Percentiles rank a stretch among this genome's conserved stretches.
Conservation (phyloP, 768 basidiomycete species). For the Tricholoma sp. region DNA sequence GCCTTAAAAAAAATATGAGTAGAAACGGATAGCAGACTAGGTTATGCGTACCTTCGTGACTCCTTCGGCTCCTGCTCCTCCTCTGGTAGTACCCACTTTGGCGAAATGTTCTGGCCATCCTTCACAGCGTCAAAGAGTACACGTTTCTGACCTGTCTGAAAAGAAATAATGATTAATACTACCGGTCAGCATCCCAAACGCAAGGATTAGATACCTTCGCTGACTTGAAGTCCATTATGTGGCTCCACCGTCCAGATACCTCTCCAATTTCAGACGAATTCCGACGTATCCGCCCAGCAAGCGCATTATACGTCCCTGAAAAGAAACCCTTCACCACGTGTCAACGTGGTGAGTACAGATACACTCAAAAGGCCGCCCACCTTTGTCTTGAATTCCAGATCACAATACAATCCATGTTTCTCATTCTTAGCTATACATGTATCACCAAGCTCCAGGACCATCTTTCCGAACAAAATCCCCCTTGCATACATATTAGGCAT, state of each 20-base stretch:
- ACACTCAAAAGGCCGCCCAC: constrained; percentile 30
- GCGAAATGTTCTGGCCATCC: constrained; percentile 68
- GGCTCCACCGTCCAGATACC: constrained; percentile 86
- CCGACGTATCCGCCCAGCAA: constrained; percentile 74
- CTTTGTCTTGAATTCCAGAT: constrained; percentile 98
- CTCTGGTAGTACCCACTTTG: constrained; percentile 83
- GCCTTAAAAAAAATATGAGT: constrained; percentile 27
- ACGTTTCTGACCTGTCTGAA: constrained; percentile 62
- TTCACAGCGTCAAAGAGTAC: constrained; percentile 80
- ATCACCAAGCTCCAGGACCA: constrained; percentile 96
- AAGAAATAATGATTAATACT: neutral
- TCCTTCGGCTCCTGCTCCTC: constrained; percentile 88
- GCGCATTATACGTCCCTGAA: constrained; percentile 91
- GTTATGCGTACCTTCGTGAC: constrained; percentile 60
- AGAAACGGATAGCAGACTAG: neutral
- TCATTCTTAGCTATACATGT: constrained; percentile 81
- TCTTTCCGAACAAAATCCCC: constrained; percentile 85
- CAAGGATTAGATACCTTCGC: constrained; percentile 40
- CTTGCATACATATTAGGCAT: constrained; percentile 99
- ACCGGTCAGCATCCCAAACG: neutral
- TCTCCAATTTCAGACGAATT: constrained; percentile 71
- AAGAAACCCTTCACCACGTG: constrained; percentile 73
- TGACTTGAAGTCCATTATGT: constrained; percentile 80
- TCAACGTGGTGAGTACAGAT: neutral
- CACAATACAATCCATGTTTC: constrained; percentile 65